Percentiles rank a stretch among this genome's conserved stretches.
These are phyloP conservation scores for Eutypa lata DNA, from an alignment of 2,329 filamentous ascomycete species.

Conservation along the genomic window DNA sequence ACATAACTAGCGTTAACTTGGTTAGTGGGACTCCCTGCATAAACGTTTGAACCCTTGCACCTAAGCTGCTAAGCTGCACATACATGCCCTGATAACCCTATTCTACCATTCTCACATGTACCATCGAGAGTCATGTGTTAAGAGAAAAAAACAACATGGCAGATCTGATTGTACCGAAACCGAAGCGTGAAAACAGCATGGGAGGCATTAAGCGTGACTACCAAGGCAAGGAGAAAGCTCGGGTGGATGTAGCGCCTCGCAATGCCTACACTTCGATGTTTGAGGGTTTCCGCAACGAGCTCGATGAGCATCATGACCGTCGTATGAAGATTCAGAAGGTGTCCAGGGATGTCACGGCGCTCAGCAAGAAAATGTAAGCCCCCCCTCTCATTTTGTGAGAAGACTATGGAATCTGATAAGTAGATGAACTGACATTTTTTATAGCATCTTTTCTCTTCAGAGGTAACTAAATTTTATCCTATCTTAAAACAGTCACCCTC, in stretches of 20 bases:
- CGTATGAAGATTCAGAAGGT: constrained; percentile 87
- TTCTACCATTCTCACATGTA: too few relatives aligned
- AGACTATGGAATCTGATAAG: too few relatives aligned
- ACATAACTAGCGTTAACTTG: background rate
- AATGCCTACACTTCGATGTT: constrained; percentile 72
- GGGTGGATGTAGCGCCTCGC: constrained; percentile 27
- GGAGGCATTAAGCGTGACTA: constrained; percentile 51
- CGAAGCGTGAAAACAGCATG: constrained; percentile 25
- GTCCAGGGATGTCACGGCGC: constrained; percentile 85
- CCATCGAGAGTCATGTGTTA: background rate
- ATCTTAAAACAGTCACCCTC: background rate
- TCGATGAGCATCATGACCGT: constrained; percentile 93
- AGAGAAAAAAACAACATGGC: constrained; percentile 14
- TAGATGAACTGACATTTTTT: background rate
- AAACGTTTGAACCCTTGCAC: too few relatives aligned
- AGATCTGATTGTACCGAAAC: constrained; percentile 21
- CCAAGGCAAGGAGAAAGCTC: constrained; percentile 46
- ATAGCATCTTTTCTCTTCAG: constrained; percentile 80
- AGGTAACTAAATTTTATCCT: constrained; percentile 51
- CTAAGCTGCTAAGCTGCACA: too few relatives aligned
- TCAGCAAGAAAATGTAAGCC: constrained; percentile 92
- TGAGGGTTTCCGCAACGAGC: constrained; percentile 76
- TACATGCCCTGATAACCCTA: too few relatives aligned
- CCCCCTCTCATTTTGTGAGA: background rate
- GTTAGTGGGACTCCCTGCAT: too few relatives aligned